phyloP scores from a whole-genome alignment of 2,329 filamentous ascomycete species.

The Colletotrichum karsti region DNA sequence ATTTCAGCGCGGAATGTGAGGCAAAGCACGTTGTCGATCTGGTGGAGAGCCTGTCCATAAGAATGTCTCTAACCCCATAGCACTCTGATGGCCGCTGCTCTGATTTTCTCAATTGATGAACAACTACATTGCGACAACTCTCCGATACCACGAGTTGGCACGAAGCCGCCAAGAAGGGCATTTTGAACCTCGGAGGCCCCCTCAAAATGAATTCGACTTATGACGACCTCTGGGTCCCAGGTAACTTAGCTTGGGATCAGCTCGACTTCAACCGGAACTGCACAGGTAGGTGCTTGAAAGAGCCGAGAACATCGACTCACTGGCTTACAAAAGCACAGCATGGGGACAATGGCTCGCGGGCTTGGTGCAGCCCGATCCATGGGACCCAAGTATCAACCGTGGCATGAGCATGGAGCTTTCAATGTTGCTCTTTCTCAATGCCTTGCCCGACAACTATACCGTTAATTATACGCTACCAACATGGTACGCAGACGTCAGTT shows the following conservation, averaged over 20 bases:
- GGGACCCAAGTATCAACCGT: slow-evolving; percentile 10
- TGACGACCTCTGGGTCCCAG: slow-evolving; percentile 20
- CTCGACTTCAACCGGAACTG: slow-evolving; percentile 21
- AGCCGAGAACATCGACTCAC: too few relatives aligned
- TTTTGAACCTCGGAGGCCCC: too few relatives aligned
- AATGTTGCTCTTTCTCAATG: background rate
- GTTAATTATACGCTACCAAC: background rate
- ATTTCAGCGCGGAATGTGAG: background rate
- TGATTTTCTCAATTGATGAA: background rate
- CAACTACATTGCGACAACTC: too few relatives aligned
- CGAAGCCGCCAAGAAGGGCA: background rate
- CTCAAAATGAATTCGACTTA: background rate
- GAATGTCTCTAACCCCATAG: background rate
- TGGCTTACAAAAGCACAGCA: background rate
- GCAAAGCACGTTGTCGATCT: background rate
- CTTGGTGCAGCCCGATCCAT: slow-evolving; percentile 13
- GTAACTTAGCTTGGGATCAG: slow-evolving; percentile 22
- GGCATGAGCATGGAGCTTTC: slow-evolving; percentile 18
- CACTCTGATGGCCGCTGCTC: background rate
- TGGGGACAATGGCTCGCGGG: slow-evolving; percentile 17
- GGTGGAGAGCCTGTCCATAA: background rate
- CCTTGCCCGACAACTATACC: background rate
- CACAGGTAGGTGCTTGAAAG: background rate
- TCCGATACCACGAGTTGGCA: background rate
- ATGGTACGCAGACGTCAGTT: background rate